Evolutionary conservation across 73 alveolate genomes (phyloP), one percentile per base, ranked within the genome.

Genomic region (Breviolum minutum): DNA sequence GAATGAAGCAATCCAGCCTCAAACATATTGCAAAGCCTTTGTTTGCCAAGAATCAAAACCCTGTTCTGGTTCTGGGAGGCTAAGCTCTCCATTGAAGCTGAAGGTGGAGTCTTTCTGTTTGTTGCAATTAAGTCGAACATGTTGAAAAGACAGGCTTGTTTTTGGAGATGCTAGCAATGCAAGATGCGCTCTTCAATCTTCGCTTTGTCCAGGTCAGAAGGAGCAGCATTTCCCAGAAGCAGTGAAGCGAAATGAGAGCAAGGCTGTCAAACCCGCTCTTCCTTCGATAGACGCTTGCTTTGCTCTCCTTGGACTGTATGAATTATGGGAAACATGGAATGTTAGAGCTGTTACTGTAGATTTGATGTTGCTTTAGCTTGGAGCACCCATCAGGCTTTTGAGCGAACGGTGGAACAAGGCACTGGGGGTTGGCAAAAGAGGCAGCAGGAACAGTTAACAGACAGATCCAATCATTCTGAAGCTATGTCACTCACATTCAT

Each of bases 211-310:
- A 73, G 87, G 87, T 29, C 87, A 79, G 87, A 81, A 81, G 70
- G 90, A 63, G 63, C 88, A 73, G 17, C 63, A 79, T 26, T 77
- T 90, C 69, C 90, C 98, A 8, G 98, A 92, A 40, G 86, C 87
- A 20, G 98, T 74, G 69, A 92, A 92, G 84, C 98, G 98, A 27
- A 80, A 92, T 27, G 90, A 92, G 90, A 32, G 98, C 89, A 92
- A 92, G 98, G 98, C 89, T 24, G 61, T 60, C 66, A 48, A 40
- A 40, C 54, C 54, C 3, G 54, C 54, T 40, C 54, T 40, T 40
- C 54, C 54, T 40, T 40, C 54, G 54, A 40, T 40, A 40, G 54
- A 40, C 3, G 24, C 26, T 10, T 22, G 63, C 87, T n/a, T n/a
- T 71, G 81, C 30, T 40, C 54, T 40, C 54, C 54, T 40, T 40